Conservation (phyloP, 139 green algal species). For the Micractinium conductrix region DNA sequence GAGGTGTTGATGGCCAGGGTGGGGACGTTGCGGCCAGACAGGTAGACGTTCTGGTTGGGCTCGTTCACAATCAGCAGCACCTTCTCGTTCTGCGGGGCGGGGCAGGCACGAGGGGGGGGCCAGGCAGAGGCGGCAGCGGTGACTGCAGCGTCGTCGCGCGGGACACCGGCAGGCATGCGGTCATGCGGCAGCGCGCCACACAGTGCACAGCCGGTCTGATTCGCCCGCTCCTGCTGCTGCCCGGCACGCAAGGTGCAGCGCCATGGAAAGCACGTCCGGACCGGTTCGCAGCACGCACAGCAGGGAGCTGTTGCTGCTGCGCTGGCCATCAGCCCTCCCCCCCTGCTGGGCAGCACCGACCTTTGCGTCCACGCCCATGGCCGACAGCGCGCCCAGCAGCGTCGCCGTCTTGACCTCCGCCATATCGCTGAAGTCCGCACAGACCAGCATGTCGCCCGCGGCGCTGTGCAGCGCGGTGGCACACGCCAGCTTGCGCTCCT, state of each 20-base stretch:
- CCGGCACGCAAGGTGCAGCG: background rate
- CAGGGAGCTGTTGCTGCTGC: background rate
- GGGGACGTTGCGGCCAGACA: slow-evolving; percentile 77
- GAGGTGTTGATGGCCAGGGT: slow-evolving; percentile 69
- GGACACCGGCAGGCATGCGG: too few relatives aligned
- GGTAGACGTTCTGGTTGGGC: slow-evolving; percentile 56
- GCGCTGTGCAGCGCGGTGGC: slow-evolving; percentile 94
- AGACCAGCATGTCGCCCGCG: slow-evolving; percentile 84
- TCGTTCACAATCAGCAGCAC: slow-evolving; percentile 58
- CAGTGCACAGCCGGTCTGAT: too few relatives aligned
- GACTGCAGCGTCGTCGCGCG: too few relatives aligned
- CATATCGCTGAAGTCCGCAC: slow-evolving; percentile 72
- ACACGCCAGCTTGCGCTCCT: slow-evolving; percentile 94
- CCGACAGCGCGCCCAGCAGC: slow-evolving; percentile 73
- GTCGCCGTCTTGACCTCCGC: slow-evolving; percentile 82
- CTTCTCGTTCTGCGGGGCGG: slow-evolving; percentile 52
- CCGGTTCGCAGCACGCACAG: too few relatives aligned
- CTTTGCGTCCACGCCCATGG: slow-evolving; percentile 61
- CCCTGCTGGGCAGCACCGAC: too few relatives aligned
- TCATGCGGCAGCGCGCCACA: too few relatives aligned
- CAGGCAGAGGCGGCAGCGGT: background rate
- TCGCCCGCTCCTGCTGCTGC: too few relatives aligned
- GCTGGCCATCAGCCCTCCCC: too few relatives aligned
- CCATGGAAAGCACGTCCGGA: too few relatives aligned
- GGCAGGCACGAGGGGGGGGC: background rate